These are phyloP conservation scores for Phytophthora sansomeana DNA, from an alignment of 352 stramenopile species.

Conservation along the genomic window DNA sequence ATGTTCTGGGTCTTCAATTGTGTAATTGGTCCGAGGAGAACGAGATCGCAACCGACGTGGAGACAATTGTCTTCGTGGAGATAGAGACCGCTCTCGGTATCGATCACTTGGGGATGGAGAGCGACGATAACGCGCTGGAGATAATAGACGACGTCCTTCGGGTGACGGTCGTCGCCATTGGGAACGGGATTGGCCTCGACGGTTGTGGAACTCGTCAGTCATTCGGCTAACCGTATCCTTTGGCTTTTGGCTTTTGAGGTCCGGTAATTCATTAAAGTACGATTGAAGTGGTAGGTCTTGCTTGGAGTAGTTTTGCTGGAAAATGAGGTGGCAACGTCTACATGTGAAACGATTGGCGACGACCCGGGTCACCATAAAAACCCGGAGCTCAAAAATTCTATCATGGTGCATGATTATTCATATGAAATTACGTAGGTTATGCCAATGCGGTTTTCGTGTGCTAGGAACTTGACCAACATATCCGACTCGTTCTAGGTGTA, in stretches of 20 bases:
- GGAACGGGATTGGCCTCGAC: conserved; percentile 1
- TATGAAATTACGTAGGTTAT: too few species aligned
- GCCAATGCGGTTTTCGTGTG: too few species aligned
- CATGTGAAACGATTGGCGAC: too few species aligned
- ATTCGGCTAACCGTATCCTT: conserved; percentile 13
- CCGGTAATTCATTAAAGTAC: too few species aligned
- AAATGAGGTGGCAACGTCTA: too few species aligned
- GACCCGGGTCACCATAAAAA: too few species aligned
- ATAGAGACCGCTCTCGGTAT: conserved; percentile 18
- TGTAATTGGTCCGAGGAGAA: conserved; percentile 21
- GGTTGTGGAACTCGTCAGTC: conserved; percentile 3
- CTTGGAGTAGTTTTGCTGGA: too few species aligned
- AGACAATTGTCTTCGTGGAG: conserved; percentile 12
- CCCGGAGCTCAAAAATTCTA: too few species aligned
- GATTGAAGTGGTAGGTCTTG: too few species aligned
- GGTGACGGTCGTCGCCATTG: conserved; percentile 2
- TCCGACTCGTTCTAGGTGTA: too few species aligned
- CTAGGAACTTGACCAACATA: too few species aligned
- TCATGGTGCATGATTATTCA: too few species aligned
- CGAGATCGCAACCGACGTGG: conserved; percentile 18
- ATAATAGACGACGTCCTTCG: conserved; percentile 2
- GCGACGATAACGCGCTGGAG: neutral
- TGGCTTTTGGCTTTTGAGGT: neutral
- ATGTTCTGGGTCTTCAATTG: conserved; percentile 4
- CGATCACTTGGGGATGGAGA: conserved; percentile 8